phyloP scores from a whole-genome alignment of 73 alveolate species.

The Blepharisma japonicum region DNA sequence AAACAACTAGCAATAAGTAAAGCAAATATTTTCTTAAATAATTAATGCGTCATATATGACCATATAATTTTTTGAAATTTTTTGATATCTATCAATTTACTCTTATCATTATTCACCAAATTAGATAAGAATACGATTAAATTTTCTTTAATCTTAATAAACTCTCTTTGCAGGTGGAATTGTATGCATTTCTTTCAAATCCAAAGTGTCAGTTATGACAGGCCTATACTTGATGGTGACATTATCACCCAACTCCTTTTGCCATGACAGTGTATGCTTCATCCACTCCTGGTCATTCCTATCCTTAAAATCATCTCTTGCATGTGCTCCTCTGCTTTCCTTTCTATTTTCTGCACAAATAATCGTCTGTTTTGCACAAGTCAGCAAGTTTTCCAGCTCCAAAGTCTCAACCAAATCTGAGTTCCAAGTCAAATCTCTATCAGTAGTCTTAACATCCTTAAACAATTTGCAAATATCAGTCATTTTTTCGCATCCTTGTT shows the following conservation, averaged over 20 bases:
- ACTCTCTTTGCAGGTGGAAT: slow-evolving; percentile 75
- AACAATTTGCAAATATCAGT: slow-evolving; percentile 55
- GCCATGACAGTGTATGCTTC: slow-evolving; percentile 77
- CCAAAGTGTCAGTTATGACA: slow-evolving; percentile 65
- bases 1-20: too few relatives aligned
- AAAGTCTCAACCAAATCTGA: slow-evolving; percentile 77
- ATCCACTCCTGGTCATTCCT: slow-evolving; percentile 78
- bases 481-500: slow-evolving; percentile 65
- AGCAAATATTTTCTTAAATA: too few relatives aligned
- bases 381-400: slow-evolving; percentile 73
- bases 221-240: slow-evolving; percentile 54
- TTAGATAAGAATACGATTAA: too few relatives aligned
- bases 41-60: too few relatives aligned
- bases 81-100: too few relatives aligned
- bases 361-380: slow-evolving; percentile 68
- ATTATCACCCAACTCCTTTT: slow-evolving; percentile 38
- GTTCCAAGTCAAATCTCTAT: slow-evolving; percentile 84
- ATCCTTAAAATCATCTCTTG: slow-evolving; percentile 82
- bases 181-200: slow-evolving; percentile 65
- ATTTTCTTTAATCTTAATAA: slow-evolving; percentile 33
- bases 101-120: too few relatives aligned
- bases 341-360: slow-evolving; percentile 71
- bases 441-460: slow-evolving; percentile 61
- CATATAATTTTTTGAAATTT: too few relatives aligned
- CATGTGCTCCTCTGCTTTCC: slow-evolving; percentile 84